Evolutionary conservation across 768 basidiomycete genomes (phyloP).

Genomic region (Boletus bicolor): DNA sequence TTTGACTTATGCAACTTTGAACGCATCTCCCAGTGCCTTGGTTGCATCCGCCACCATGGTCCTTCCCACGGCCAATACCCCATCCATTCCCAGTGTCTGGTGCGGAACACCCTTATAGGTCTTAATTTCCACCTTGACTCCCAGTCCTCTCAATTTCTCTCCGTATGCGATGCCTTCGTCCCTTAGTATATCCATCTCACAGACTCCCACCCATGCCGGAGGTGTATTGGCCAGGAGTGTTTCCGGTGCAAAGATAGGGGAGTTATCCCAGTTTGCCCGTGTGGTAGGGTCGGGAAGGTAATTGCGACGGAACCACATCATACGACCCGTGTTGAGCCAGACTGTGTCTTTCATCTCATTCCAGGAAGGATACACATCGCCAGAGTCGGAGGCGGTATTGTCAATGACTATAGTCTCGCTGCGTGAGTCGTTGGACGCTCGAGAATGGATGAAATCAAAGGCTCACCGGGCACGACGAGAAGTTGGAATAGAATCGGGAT

Average conservation of each 20-base stretch:
- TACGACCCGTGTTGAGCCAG: conserved; percentile 57
- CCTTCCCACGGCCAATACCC: conserved; percentile 23
- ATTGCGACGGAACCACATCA: conserved; percentile 68
- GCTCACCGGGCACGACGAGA: conserved; percentile 52
- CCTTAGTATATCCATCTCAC: conserved; percentile 62
- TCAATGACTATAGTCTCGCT: conserved; percentile 44
- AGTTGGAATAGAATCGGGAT: conserved; percentile 63
- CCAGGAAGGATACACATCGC: conserved; percentile 47
- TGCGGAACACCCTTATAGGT: conserved; percentile 61
- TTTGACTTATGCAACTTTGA: neutral
- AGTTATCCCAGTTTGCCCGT: conserved; percentile 63
- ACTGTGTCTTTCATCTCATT: conserved; percentile 53
- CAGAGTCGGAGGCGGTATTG: conserved; percentile 54
- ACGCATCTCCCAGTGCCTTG: conserved; percentile 18
- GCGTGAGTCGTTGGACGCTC: neutral
- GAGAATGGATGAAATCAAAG: neutral
- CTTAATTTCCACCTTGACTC: conserved; percentile 51
- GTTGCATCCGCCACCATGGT: conserved; percentile 22
- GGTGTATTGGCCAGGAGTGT: conserved; percentile 50
- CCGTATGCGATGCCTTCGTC: conserved; percentile 67
- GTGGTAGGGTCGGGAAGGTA: conserved; percentile 64
- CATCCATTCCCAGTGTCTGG: conserved; percentile 71
- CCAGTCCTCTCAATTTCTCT: conserved; percentile 49
- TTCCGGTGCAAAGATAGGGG: conserved; percentile 66
- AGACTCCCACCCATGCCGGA: conserved; percentile 58